Evolutionary conservation across 1,139 yeast genomes (phyloP).

Genomic region (Suhomyces coccinellae): DNA sequence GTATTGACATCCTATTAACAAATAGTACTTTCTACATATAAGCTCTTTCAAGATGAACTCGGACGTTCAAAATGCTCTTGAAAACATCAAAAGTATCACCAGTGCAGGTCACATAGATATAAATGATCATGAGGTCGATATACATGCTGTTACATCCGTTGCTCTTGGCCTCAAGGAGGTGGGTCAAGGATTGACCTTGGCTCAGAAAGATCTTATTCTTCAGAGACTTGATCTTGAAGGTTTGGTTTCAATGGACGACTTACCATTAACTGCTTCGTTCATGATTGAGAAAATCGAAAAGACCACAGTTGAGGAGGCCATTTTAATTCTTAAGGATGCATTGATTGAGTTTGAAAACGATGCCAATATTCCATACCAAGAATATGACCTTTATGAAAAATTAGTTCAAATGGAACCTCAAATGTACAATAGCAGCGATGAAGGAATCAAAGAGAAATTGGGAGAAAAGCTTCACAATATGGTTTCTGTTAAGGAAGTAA

Average conservation of each 20-base stretch:
- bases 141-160: constrained; percentile 19
- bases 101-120: constrained; percentile 12
- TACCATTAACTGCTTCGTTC: constrained; percentile 30
- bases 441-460: constrained; percentile 6
- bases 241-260: constrained; percentile 26
- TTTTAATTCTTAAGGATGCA: constrained; percentile 20
- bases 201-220: constrained; percentile 26
- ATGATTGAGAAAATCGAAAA: constrained; percentile 32
- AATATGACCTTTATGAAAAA: constrained; percentile 13
- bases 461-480: background rate
- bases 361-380: constrained; percentile 21
- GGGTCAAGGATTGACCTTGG: constrained; percentile 23
- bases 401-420: constrained; percentile 4
- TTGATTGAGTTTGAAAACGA: constrained; percentile 23
- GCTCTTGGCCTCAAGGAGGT: constrained; percentile 27
- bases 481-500: background rate
- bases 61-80: constrained; percentile 3
- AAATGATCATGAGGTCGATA: constrained; percentile 12
- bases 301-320: constrained; percentile 24
- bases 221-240: constrained; percentile 28
- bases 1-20: no score
- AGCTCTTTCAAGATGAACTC: background rate
- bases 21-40: no score
- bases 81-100: constrained; percentile 5
- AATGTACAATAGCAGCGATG: background rate